Evolutionary conservation across 805 yeast genomes (phyloP).

Genomic region (Wickerhamiella nectarea): DNA sequence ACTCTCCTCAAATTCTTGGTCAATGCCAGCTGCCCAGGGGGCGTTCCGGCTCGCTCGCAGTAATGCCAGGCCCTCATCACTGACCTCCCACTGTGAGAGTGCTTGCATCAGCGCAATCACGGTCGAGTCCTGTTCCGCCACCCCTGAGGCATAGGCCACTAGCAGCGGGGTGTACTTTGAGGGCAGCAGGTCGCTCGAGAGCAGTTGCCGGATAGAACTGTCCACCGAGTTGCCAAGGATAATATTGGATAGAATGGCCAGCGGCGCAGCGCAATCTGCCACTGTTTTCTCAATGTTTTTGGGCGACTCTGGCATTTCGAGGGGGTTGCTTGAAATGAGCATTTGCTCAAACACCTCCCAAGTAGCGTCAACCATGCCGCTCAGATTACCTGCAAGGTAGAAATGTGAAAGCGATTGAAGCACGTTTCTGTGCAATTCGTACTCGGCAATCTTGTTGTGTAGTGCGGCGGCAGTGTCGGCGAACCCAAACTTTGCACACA

Average conservation of each 20-base stretch:
- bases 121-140: background rate
- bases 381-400: conserved; percentile 12
- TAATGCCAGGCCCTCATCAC: conserved; percentile 7
- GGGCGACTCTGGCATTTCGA: background rate
- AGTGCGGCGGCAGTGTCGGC: conserved; percentile 10
- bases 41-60: background rate
- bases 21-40: conserved; percentile 10
- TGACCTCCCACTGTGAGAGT: conserved; percentile 7
- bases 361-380: conserved; percentile 4
- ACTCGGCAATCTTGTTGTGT: conserved; percentile 12
- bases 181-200: background rate
- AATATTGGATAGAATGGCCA: conserved; percentile 13
- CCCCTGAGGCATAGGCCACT: conserved; percentile 15
- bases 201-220: background rate
- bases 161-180: conserved; percentile 16
- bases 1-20: conserved; percentile 1
- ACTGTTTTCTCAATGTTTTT: conserved; percentile 8
- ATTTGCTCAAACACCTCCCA: conserved; percentile 14
- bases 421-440: conserved; percentile 9
- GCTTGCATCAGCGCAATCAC: conserved; percentile 8
- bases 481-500: conserved; percentile 14
- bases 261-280: conserved; percentile 14
- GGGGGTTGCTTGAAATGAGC: conserved; percentile 7
- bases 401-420: conserved; percentile 11
- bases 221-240: conserved; percentile 5